These are phyloP conservation scores for Manihot esculenta DNA, from an alignment of 441 rosid genomes.

Conservation along the genomic window DNA sequence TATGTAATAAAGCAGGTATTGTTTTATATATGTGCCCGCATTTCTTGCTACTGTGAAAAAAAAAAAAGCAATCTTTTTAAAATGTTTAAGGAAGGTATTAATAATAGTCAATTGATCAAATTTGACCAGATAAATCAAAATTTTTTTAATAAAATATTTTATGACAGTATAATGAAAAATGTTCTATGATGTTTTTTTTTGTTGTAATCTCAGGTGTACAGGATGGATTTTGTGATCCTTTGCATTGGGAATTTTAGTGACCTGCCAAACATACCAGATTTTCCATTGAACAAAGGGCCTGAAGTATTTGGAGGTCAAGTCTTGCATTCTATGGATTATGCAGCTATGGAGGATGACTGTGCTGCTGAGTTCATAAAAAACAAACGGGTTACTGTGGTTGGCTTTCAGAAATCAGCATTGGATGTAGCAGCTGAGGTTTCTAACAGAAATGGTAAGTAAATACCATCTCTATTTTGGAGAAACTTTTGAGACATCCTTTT, in stretches of 20 bases:
- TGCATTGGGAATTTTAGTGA: slow-evolving; percentile 46
- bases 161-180: too few relatives aligned
- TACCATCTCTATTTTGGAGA: too few relatives aligned
- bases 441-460: slow-evolving; percentile 21
- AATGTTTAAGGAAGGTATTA: too few relatives aligned
- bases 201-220: slow-evolving; percentile 28
- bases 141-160: too few relatives aligned
- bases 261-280: slow-evolving; percentile 37
- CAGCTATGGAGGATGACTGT: slow-evolving; percentile 25
- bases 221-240: slow-evolving; percentile 43
- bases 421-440: slow-evolving; percentile 48
- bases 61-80: too few relatives aligned
- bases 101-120: too few relatives aligned
- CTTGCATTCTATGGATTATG: slow-evolving; percentile 49
- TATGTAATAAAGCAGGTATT: too few relatives aligned
- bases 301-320: slow-evolving; percentile 39
- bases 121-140: too few relatives aligned
- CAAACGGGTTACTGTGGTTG: slow-evolving; percentile 38
- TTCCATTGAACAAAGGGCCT: slow-evolving; percentile 36
- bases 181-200: too few relatives aligned
- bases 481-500: too few relatives aligned
- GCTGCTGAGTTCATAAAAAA: slow-evolving; percentile 28
- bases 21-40: too few relatives aligned
- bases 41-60: too few relatives aligned
- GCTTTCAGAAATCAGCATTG: slow-evolving; percentile 46